Evolutionary conservation across 768 basidiomycete species (phyloP), one percentile per base, ranked within the genome.

Genomic region (Lentinula boryana): DNA sequence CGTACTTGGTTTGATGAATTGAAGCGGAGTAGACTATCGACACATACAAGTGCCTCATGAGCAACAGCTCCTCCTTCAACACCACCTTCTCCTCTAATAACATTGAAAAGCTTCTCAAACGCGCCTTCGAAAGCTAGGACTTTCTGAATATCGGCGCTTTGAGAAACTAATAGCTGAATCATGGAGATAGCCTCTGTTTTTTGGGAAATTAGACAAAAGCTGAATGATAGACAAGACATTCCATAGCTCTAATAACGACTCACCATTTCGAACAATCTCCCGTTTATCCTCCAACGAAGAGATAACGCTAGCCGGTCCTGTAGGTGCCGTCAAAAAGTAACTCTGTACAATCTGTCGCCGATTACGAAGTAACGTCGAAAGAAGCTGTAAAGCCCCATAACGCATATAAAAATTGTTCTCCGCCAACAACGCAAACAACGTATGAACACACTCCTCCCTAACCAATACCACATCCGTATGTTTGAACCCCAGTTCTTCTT

Each of bases 121-220:
- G 91, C 92, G 18, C 97, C 95, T 66, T 95, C 94, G 67, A 99
- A 99, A 0, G 95, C 94, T 49, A 98, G 84, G 33, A 98, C 86
- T 74, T 98, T 98, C 69, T 98, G 96, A 38, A 99, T 91, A 70
- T 98, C 93, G 35, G 91, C 84, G 66, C 91, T 98, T 66, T 95
- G 89, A 0, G 86, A 84, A 40, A 90, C 84, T 13, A 99, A 78
- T 5, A 85, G 77, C 63, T 95, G 91, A 36, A 95, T 80, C 75
- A 95, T 85, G 15, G 86, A 78, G 41, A 97, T 84, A 23, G 86
- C 88, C 81, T 98, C 93, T 92, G 74, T 66, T 6, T 12, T 64
- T n/a, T n/a, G n/a, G 63, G 43, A 38, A 46, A 51, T 52, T 52
- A 63, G 63, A 15, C 2, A 38, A 31, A 36, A 31, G 4, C 7